A percentile compares a stretch with the other conserved stretches of the same genome.
phyloP scores from a whole-genome alignment of 2,329 filamentous ascomycete species.

The Penicillium hesseltinei region DNA sequence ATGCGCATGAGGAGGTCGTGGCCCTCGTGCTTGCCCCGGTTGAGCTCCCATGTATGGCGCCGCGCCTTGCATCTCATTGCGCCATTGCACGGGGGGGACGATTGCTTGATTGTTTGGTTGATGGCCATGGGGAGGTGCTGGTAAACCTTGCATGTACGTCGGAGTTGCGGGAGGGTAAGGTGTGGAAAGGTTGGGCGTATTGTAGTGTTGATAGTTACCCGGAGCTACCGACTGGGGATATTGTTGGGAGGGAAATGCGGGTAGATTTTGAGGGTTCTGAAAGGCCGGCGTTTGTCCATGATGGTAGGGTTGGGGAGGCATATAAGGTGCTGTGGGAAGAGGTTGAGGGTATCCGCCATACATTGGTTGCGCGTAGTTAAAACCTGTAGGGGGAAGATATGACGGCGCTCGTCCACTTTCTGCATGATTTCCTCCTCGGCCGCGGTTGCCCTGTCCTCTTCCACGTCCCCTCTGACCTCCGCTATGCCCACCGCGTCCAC shows the following conservation, averaged over 20 bases:
- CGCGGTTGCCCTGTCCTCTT: slow-evolving; percentile 35
- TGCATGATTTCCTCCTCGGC: slow-evolving; percentile 21
- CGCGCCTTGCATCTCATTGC: slow-evolving; percentile 53
- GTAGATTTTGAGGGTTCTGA: slow-evolving; percentile 21
- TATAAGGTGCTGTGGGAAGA: slow-evolving; percentile 25
- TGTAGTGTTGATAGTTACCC: slow-evolving; percentile 31
- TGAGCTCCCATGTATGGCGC: slow-evolving; percentile 45
- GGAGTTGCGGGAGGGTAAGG: slow-evolving; percentile 23
- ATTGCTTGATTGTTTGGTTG: slow-evolving; percentile 38
- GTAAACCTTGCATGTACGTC: slow-evolving; percentile 18
- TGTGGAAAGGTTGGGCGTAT: slow-evolving; percentile 22
- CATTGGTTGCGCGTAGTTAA: slow-evolving; percentile 30
- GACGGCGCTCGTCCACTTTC: slow-evolving; percentile 17
- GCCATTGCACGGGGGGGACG: slow-evolving; percentile 58
- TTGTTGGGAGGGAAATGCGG: slow-evolving; percentile 25
- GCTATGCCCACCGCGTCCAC: slow-evolving; percentile 25
- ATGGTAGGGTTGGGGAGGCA: slow-evolving; percentile 28
- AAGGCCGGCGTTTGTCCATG: slow-evolving; percentile 24
- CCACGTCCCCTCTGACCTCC: slow-evolving; percentile 28
- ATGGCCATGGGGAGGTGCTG: slow-evolving; percentile 24
- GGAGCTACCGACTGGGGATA: slow-evolving; percentile 28
- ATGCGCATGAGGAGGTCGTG: slow-evolving; percentile 25
- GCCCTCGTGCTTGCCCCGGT: slow-evolving; percentile 28
- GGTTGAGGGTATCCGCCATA: slow-evolving; percentile 33
- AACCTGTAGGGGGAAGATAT: slow-evolving; percentile 26